Base-by-base conservation (phyloP, 148 eudicot genomes). In the Amaranthus palmeri region DNA sequence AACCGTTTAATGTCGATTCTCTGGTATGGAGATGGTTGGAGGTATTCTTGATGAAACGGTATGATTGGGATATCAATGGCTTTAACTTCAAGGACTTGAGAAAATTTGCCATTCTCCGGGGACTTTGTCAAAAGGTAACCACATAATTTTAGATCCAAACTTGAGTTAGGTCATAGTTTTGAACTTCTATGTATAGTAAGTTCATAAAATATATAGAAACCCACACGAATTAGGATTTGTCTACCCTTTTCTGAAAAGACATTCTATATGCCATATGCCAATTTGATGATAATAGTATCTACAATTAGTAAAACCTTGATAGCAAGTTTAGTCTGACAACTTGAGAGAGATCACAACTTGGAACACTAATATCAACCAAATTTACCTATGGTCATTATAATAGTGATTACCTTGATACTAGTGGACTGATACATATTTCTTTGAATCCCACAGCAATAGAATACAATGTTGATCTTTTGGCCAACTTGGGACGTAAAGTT, bases 81-180 rank as follows among this genome's bases (percentile, higher is more conserved):
- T 82, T 80, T 69, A 81, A 87, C 83, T 92, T 82, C 86, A 88
- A 85, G 65, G 97, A 96, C 76, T 78, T 96, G 67, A 92, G 99
- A 74, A 96, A 96, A 79, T 90, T 92, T 68, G 95, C 97, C 65
- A 76, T 96, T 80, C 88, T 96, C 50, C 97, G 99, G 70, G 99
- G 99, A 62, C 83, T 96, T 70, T 88, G 99, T 85, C 92, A 96
- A 75, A 96, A 96, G 97, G 99, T 96, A 88, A 44, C 62, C 67
- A 14, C 36, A 10, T 47, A n/a, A 62, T 40, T 17, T 45, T 8
- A 49, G 57, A n/a, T 46, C 11, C 74, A 53, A n/a, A 40, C 70
- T 68, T 18, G 66, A 40, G 48, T 6, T 8, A 65, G 8, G 59
- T 8, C 36, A 63, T 45, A 12, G 14, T 70, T 18, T 41, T 53